Conservation (phyloP, 2,329 filamentous ascomycete genomes). For the Lecanoromycetidae sp. region DNA sequence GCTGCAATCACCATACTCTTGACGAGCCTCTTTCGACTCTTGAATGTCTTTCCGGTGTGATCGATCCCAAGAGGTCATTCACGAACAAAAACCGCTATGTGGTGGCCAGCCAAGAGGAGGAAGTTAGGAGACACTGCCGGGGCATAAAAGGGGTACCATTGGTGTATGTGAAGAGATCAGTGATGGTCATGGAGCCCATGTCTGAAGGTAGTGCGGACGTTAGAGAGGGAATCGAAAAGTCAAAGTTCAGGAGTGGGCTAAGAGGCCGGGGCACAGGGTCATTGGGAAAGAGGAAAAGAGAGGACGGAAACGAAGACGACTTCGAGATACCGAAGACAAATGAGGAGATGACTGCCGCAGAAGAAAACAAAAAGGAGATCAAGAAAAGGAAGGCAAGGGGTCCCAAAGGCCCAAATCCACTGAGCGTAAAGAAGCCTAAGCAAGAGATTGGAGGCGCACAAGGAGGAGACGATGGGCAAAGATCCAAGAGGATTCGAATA, state of each 20-base stretch:
- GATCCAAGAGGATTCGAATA: neutral
- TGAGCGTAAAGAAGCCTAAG: conserved; percentile 34
- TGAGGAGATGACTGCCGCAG: conserved; percentile 18
- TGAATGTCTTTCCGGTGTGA: conserved; percentile 61
- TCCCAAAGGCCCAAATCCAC: conserved; percentile 35
- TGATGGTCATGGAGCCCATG: conserved; percentile 40
- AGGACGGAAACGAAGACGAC: conserved; percentile 19
- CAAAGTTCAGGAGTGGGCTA: conserved; percentile 35
- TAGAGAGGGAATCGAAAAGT: conserved; percentile 33
- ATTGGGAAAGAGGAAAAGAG: conserved; percentile 27
- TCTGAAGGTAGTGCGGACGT: conserved; percentile 32
- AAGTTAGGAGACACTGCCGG: conserved; percentile 30
- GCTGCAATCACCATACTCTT: conserved; percentile 67
- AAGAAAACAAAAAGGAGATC: conserved; percentile 18
- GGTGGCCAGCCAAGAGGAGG: conserved; percentile 25
- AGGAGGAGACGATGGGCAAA: neutral
- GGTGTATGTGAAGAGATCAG: conserved; percentile 39
- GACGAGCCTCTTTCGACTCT: conserved; percentile 56
- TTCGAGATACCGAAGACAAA: conserved; percentile 11
- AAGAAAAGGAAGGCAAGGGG: conserved; percentile 27
- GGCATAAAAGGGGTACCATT: conserved; percentile 37
- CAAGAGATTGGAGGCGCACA: conserved; percentile 5
- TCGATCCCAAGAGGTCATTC: conserved; percentile 58
- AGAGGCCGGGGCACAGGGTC: conserved; percentile 20
- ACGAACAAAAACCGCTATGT: conserved; percentile 27